A percentile compares a stretch with the other conserved stretches of the same genome.
These are phyloP conservation scores for Heterobasidion parviporum DNA, from an alignment of 1,284 basidiomycete genomes.

Conservation along the genomic window DNA sequence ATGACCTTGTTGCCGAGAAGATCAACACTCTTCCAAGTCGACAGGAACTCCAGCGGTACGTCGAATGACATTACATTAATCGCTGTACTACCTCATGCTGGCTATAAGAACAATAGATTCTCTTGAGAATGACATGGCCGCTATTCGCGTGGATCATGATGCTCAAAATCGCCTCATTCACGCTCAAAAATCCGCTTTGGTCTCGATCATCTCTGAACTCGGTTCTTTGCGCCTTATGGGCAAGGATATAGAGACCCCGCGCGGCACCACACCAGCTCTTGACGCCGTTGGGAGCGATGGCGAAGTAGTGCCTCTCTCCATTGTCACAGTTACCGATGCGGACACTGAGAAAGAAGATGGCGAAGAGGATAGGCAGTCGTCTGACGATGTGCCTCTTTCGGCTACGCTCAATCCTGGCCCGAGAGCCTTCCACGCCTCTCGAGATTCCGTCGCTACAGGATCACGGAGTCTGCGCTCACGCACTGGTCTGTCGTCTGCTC, in stretches of 20 bases:
- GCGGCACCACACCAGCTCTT: slow-evolving; percentile 29
- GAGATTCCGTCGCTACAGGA: slow-evolving; percentile 17
- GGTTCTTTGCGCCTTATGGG: slow-evolving; percentile 54
- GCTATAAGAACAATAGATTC: slow-evolving; percentile 50
- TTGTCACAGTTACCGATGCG: background rate
- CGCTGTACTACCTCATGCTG: background rate
- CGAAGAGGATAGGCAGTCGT: slow-evolving; percentile 23
- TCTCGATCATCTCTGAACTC: slow-evolving; percentile 55
- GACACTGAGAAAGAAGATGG: slow-evolving; percentile 24
- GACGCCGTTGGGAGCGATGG: slow-evolving; percentile 27
- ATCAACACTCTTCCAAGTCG: slow-evolving; percentile 70
- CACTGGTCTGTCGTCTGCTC: slow-evolving; percentile 13
- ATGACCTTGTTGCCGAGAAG: slow-evolving; percentile 74
- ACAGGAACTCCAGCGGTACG: slow-evolving; percentile 65
- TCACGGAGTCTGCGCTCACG: slow-evolving; percentile 5
- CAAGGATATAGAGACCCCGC: slow-evolving; percentile 44
- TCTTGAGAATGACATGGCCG: slow-evolving; percentile 69
- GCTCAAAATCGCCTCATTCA: slow-evolving; percentile 57
- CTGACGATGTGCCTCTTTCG: slow-evolving; percentile 24
- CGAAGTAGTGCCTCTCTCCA: slow-evolving; percentile 5
- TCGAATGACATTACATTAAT: slow-evolving; percentile 8
- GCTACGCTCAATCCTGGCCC: slow-evolving; percentile 25
- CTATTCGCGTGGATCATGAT: slow-evolving; percentile 67
- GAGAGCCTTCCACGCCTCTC: slow-evolving; percentile 26
- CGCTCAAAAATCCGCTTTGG: slow-evolving; percentile 59